A percentile compares a stretch with the other conserved stretches of the same genome.
Evolutionary conservation across 2,329 filamentous ascomycete genomes (phyloP).

Genomic region (Stemphylium vesicarium): DNA sequence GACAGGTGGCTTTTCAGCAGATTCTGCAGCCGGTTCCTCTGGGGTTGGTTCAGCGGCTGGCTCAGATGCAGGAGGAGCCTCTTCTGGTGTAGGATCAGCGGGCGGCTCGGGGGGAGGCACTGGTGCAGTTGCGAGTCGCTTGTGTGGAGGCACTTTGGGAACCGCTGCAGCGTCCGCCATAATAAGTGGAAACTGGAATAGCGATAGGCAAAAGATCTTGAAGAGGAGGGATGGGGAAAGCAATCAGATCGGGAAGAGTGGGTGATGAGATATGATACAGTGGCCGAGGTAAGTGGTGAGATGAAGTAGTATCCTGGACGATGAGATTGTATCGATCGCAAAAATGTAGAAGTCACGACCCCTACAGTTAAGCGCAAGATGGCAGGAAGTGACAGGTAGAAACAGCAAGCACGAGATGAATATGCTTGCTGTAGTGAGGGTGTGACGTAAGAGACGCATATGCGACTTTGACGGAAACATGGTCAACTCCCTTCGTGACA

Average conservation of each 20-base stretch:
- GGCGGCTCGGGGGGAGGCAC: neutral
- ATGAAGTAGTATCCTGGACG: neutral
- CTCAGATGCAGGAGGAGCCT: neutral
- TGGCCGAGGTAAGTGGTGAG: neutral
- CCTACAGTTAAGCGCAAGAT: neutral
- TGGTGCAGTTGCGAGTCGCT: neutral
- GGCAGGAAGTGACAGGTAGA: neutral
- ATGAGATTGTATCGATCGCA: neutral
- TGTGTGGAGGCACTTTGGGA: neutral
- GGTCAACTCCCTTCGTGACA: neutral
- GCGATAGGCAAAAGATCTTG: neutral
- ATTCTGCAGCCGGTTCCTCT: neutral
- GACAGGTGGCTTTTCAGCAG: no score
- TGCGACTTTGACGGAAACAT: neutral
- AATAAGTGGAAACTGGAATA: neutral
- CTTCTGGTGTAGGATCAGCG: neutral
- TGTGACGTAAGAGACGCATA: neutral
- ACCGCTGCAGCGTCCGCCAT: neutral
- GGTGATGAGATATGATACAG: neutral
- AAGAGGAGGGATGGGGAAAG: neutral
- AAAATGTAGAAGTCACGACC: slow-evolving; percentile 1
- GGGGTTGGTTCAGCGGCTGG: neutral
- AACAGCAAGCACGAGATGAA: neutral
- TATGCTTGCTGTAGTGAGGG: neutral
- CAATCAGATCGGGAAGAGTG: neutral